Evolutionary conservation across 2,329 filamentous ascomycete species (phyloP).

Genomic region (Stagonosporopsis rhizophila): DNA sequence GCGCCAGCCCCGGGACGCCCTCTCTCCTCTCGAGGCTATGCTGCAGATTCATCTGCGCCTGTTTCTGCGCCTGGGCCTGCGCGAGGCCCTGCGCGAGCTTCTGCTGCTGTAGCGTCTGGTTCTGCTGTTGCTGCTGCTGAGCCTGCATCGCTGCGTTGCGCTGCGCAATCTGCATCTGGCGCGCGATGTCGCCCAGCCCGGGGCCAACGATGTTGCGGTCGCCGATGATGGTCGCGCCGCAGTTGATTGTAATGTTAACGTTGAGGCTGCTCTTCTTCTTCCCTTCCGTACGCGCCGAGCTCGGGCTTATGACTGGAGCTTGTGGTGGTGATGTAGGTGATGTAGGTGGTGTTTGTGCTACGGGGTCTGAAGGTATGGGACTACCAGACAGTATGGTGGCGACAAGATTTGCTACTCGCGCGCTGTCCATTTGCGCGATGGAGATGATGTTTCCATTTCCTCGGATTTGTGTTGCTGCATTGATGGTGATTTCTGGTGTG

Average conservation of each 20-base stretch:
- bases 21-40: constrained; percentile 11
- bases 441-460: constrained; percentile 46
- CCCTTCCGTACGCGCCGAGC: constrained; percentile 13
- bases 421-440: constrained; percentile 42
- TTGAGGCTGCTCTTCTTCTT: constrained; percentile 22
- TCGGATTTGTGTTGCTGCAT: constrained; percentile 44
- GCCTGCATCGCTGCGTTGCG: constrained; percentile 27
- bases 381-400: constrained; percentile 30
- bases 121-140: constrained; percentile 24
- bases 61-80: constrained; percentile 13
- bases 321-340: constrained; percentile 10
- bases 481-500: constrained; percentile 43
- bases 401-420: constrained; percentile 38
- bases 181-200: constrained; percentile 42
- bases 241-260: constrained; percentile 45
- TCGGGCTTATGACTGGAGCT: constrained; percentile 8
- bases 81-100: constrained; percentile 17
- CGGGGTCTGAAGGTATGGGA: constrained; percentile 7
- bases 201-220: constrained; percentile 47
- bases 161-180: constrained; percentile 43
- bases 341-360: neutral
- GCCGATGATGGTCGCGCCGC: constrained; percentile 44
- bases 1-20: constrained; percentile 16
- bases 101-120: constrained; percentile 11
- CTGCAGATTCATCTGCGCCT: constrained; percentile 17